phyloP scores from a whole-genome alignment of 2,329 filamentous ascomycete species.

The Colletotrichum truncatum region DNA sequence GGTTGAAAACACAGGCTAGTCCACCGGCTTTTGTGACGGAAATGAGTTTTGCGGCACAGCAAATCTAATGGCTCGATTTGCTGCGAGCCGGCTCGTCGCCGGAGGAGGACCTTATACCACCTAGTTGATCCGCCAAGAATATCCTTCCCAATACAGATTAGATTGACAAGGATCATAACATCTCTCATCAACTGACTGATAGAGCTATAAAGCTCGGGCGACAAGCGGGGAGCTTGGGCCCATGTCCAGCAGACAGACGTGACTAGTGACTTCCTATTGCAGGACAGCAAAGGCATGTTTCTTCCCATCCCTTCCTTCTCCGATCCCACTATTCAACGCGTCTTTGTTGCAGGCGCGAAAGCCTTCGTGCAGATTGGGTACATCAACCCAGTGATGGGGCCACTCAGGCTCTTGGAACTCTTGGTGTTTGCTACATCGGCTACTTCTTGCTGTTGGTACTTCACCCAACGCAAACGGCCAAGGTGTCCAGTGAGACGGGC shows the following conservation, averaged over 20 bases:
- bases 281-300: neutral
- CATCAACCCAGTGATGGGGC: no score
- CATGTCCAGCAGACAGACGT: no score
- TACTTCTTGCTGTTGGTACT: no score
- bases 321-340: no score
- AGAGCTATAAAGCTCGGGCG: neutral
- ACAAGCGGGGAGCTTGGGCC: neutral
- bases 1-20: neutral
- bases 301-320: no score
- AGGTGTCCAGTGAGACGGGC: no score
- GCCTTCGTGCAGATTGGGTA: no score
- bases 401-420: no score
- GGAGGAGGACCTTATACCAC: neutral
- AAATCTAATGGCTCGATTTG: neutral
- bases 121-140: neutral
- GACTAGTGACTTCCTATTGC: neutral
- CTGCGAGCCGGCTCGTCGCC: conserved; percentile 1
- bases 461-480: no score
- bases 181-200: no score
- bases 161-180: neutral
- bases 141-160: neutral
- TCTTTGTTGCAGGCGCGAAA: no score
- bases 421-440: no score
- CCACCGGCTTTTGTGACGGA: neutral
- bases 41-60: conserved; percentile 21